Evolutionary conservation across 2,329 filamentous ascomycete species (phyloP), one percentile per base, ranked within the genome.

Genomic region (Ceratocystiopsis sp.): DNA sequence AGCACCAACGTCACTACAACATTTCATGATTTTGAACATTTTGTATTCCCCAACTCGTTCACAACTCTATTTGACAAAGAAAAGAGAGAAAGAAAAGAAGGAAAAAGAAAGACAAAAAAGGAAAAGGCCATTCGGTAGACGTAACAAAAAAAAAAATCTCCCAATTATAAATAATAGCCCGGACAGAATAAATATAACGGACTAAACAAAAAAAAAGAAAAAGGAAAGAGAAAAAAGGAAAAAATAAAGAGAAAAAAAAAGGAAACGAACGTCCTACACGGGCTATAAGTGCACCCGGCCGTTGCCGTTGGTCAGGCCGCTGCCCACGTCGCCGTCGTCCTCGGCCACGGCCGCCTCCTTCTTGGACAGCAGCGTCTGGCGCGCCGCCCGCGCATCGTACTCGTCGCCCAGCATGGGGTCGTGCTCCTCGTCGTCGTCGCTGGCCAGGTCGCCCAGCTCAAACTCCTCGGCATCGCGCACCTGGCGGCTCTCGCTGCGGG

Each of bases 381-480:
- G 63, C 16, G 57, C 51, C 4, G 57, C 58, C 17, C 57, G 54
- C 37, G 66, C 66, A 29, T 29, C 25, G 10, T 29, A 10, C 13
- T 73, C 64, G 5, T 80, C 80, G 25, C 25, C 25, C 25, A 29
- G 25, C 25, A 29, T 29, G 25, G 25, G 25, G 25, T 29, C 25
- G 25, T 29, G 25, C 42, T 94, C 86, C 2, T 80, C 80, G 42
- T 94, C 86, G 16, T 93, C 86, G 38, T 93, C 87, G 45, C 82
- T 91, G 58, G 87, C 87, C 35, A 98, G 63, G 0, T 84, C 89
- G 46, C 91, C 85, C 1, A 98, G 69, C 61, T 96, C 91, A 57
- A 94, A 98, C 52, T 94, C 86, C 56, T 95, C 81, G 0, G 84
- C 87, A 55, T 93, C 87, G 29, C 75, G 69, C 35, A 89, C 66